Evolutionary conservation across 257 asterid species (phyloP).

Genomic region (Forsythia suspensa): DNA sequence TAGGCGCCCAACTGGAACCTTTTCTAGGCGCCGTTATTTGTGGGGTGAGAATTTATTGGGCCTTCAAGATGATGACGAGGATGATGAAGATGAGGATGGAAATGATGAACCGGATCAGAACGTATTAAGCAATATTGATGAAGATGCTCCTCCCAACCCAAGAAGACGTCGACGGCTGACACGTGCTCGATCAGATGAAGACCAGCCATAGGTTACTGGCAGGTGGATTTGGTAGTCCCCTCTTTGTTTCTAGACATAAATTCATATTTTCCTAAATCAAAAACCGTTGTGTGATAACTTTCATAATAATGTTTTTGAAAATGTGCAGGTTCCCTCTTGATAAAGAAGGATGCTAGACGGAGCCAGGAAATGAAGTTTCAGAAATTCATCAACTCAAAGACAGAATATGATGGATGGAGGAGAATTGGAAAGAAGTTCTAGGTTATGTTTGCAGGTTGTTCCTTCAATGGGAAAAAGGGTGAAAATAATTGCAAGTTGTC

Average conservation of each 20-base stretch:
- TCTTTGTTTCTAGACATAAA: not conserved
- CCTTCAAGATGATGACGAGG: constrained; percentile 29
- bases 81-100: constrained; percentile 8
- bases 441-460: constrained; percentile 14
- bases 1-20: constrained; percentile 38
- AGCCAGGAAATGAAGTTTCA: not conserved
- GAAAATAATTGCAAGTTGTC: constrained; percentile 3
- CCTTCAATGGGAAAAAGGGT: not conserved
- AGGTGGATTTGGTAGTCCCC: not conserved
- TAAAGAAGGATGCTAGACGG: not conserved
- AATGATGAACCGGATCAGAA: constrained; percentile 4
- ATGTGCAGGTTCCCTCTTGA: not conserved
- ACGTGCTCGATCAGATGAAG: constrained; percentile 21
- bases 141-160: constrained; percentile 19
- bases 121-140: not conserved
- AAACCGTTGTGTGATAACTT: not conserved
- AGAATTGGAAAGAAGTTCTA: not conserved
- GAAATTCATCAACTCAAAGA: not conserved
- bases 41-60: constrained; percentile 30
- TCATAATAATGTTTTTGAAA: not conserved
- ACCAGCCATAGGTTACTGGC: constrained; percentile 12
- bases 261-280: not conserved
- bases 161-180: constrained; percentile 26
- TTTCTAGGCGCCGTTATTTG: constrained; percentile 41
- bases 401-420: not conserved